phyloP scores from a whole-genome alignment of 768 basidiomycete genomes.

The Lactarius sanguifluus region DNA sequence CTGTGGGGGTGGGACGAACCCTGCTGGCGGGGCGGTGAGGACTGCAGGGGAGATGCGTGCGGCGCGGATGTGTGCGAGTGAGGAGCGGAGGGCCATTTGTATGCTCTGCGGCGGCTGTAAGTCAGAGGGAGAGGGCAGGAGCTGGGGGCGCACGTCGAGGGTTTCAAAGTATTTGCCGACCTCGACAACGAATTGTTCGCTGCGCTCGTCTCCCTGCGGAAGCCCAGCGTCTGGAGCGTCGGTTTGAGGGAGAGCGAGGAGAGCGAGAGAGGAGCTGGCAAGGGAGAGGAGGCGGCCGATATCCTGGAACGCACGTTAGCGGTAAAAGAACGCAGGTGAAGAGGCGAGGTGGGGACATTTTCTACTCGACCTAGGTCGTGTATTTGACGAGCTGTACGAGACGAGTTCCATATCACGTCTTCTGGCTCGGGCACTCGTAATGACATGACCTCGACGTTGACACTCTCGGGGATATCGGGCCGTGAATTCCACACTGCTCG shows the following conservation, averaged over 20 bases:
- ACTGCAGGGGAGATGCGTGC: slow-evolving; percentile 85
- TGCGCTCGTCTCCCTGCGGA: slow-evolving; percentile 79
- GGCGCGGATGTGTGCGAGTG: slow-evolving; percentile 76
- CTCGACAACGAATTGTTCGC: slow-evolving; percentile 82
- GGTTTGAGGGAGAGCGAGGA: slow-evolving; percentile 81
- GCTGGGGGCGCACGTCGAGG: slow-evolving; percentile 54
- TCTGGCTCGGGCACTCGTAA: not conserved
- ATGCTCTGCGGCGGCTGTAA: slow-evolving; percentile 52
- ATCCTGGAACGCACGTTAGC: slow-evolving; percentile 47
- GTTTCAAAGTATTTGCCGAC: slow-evolving; percentile 85
- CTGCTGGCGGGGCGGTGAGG: slow-evolving; percentile 74
- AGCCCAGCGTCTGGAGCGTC: slow-evolving; percentile 65
- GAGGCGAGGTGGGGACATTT: slow-evolving; percentile 47
- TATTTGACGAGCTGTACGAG: slow-evolving; percentile 78
- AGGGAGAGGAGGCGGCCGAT: slow-evolving; percentile 72
- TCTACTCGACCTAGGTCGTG: slow-evolving; percentile 79
- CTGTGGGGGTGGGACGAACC: slow-evolving; percentile 74
- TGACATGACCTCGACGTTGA: not conserved
- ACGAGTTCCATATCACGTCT: slow-evolving; percentile 80
- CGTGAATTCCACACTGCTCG: not conserved
- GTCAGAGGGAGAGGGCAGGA: slow-evolving; percentile 2
- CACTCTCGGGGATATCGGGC: not conserved
- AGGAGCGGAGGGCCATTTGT: slow-evolving; percentile 72
- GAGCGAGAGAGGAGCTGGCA: slow-evolving; percentile 75
- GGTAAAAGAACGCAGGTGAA: not conserved